Conservation (phyloP, 805 yeast species). For the Yarrowia divulgata region DNA sequence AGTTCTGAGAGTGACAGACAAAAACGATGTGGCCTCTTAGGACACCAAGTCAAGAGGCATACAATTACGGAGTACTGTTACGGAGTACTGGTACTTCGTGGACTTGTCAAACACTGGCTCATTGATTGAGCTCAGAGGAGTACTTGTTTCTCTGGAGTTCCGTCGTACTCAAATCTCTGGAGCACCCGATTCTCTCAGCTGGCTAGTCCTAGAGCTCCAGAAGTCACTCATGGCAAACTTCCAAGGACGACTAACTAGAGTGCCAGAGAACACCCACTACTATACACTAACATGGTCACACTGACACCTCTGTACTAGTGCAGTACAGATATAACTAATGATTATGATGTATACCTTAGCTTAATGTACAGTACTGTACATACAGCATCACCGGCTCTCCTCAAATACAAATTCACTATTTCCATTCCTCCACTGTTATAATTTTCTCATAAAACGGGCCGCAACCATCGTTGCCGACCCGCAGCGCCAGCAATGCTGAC, state of each 20-base stretch:
- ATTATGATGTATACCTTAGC: neutral
- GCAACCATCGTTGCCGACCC: neutral
- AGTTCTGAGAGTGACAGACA: neutral
- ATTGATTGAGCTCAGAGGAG: no score
- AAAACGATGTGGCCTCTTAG: no score
- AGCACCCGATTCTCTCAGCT: no score
- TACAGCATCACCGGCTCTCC: neutral
- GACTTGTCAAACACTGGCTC: no score
- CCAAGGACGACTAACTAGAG: neutral
- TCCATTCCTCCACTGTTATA: slow-evolving; percentile 27
- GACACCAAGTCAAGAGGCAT: no score
- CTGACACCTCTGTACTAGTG: slow-evolving; percentile 23
- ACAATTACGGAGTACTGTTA: no score
- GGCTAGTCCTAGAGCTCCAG: neutral
- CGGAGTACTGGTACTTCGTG: no score
- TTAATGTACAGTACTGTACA: neutral
- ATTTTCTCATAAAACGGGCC: neutral
- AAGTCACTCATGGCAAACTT: neutral
- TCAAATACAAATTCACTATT: slow-evolving; percentile 19
- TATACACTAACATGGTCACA: no score
- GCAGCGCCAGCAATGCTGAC: neutral
- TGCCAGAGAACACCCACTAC: no score
- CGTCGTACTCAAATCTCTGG: no score
- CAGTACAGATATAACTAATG: slow-evolving; percentile 16
- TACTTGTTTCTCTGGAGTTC: no score